These are phyloP conservation scores for Erigeron philadelphicus DNA, from an alignment of 140 eudicot genomes.

Conservation along the genomic window DNA sequence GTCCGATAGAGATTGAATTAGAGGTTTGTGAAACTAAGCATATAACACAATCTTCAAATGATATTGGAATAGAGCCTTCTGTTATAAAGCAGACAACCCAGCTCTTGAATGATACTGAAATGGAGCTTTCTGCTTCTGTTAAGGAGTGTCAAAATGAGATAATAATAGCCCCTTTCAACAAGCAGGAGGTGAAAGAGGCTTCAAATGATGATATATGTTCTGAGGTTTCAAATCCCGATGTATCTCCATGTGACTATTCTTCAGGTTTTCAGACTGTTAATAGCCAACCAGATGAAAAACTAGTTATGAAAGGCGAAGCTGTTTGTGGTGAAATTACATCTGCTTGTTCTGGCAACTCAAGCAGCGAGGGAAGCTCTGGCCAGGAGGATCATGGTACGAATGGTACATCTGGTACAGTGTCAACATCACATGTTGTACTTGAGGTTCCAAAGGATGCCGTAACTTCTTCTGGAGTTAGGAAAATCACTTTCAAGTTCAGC, in stretches of 20 bases:
- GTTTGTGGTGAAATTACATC: conserved; percentile 61
- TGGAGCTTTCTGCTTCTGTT: conserved; percentile 17
- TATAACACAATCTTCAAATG: conserved; percentile 22
- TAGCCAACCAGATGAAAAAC: conserved; percentile 52
- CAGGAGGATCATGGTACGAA: conserved; percentile 48
- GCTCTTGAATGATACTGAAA: conserved; percentile 20
- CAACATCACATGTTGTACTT: conserved; percentile 57
- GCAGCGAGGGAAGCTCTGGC: conserved; percentile 48
- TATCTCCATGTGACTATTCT: conserved; percentile 53
- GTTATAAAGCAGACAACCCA: conserved; percentile 23
- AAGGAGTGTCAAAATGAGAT: conserved; percentile 23
- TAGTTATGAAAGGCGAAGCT: conserved; percentile 35
- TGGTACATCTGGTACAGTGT: conserved; percentile 27
- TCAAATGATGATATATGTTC: conserved; percentile 75
- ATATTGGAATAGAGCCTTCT: conserved; percentile 25
- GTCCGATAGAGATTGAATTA: conserved; percentile 18
- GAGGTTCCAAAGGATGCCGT: conserved; percentile 72
- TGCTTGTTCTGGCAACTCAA: conserved; percentile 43
- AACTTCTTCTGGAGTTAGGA: conserved; percentile 72
- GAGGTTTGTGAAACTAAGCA: conserved; percentile 17
- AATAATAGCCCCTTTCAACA: conserved; percentile 30
- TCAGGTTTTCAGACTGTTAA: conserved; percentile 51
- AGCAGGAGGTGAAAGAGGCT: conserved; percentile 45
- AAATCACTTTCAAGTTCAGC: conserved; percentile 82
- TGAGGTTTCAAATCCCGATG: conserved; percentile 69